Conservation (phyloP, 2,329 filamentous ascomycete genomes). For the Colletotrichum tanaceti region DNA sequence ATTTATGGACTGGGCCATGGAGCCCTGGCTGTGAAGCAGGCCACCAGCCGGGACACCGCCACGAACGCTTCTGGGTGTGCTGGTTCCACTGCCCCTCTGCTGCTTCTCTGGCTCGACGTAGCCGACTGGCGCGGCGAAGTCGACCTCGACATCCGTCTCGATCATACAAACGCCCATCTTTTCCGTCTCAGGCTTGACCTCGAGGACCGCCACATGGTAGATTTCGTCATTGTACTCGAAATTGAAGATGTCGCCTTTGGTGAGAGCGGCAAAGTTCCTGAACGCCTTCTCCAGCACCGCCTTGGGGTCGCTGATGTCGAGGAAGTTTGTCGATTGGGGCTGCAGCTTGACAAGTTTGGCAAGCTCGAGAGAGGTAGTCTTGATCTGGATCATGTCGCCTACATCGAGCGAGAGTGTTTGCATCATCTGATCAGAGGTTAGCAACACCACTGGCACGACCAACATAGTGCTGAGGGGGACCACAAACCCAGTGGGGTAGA, state of each 20-base stretch:
- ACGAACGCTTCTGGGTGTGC: constrained; percentile 78
- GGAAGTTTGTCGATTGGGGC: constrained; percentile 90
- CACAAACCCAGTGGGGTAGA: constrained; percentile 88
- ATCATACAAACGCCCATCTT: constrained; percentile 93
- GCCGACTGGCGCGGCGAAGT: constrained; percentile 93
- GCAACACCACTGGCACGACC: background rate
- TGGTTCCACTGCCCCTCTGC: constrained; percentile 76
- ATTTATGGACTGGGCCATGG: constrained; percentile 98
- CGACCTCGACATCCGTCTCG: constrained; percentile 95
- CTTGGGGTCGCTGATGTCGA: constrained; percentile 97
- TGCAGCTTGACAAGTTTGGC: constrained; percentile 96
- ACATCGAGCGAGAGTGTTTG: constrained; percentile 88
- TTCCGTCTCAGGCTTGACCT: constrained; percentile 86
- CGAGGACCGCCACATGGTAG: constrained; percentile 92
- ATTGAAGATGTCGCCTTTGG: constrained; percentile 93
- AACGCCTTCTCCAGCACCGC: constrained; percentile 97
- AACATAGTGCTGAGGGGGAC: background rate
- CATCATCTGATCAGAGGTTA: constrained; percentile 77
- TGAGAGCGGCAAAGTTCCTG: constrained; percentile 93
- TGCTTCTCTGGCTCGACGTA: constrained; percentile 86
- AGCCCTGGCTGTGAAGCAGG: constrained; percentile 83
- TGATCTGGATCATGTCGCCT: constrained; percentile 93
- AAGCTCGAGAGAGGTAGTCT: constrained; percentile 90
- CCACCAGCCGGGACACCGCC: constrained; percentile 75
- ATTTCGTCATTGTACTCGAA: constrained; percentile 96